These are phyloP conservation scores for Fusarium torulosum DNA, from an alignment of 2,329 filamentous ascomycete species.

Conservation along the genomic window DNA sequence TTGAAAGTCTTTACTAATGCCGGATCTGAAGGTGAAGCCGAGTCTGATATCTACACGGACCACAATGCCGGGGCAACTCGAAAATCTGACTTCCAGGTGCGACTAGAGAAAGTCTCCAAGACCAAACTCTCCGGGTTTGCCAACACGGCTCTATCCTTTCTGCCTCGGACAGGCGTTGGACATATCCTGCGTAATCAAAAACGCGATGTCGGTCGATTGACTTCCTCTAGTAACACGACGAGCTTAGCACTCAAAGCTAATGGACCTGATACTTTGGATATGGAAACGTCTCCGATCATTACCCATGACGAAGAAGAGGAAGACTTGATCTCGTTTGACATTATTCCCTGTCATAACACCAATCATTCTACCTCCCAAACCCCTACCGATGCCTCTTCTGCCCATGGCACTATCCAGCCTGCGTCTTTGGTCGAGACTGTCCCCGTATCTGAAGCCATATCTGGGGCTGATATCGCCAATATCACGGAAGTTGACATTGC, in stretches of 20 bases:
- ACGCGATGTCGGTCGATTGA: not conserved
- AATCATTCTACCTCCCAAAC: not conserved
- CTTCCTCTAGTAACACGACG: not conserved
- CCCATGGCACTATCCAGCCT: too few relatives aligned
- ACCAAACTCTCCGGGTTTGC: not conserved
- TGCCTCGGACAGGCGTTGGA: not conserved
- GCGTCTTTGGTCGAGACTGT: too few relatives aligned
- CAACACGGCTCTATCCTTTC: not conserved
- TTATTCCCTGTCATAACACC: too few relatives aligned
- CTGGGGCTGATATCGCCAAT: too few relatives aligned
- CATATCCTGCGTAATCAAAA: not conserved
- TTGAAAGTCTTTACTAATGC: not conserved
- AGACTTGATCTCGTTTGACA: slow-evolving; percentile 17
- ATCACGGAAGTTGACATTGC: too few relatives aligned
- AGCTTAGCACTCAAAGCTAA: not conserved
- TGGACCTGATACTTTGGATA: too few relatives aligned
- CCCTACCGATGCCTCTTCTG: not conserved
- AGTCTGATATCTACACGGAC: slow-evolving; percentile 1
- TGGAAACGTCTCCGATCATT: too few relatives aligned
- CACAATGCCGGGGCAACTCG: not conserved
- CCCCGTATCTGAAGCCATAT: too few relatives aligned
- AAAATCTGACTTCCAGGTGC: not conserved
- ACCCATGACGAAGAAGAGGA: not conserved
- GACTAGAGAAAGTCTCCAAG: not conserved
- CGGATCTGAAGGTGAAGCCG: not conserved